These are phyloP conservation scores for Solanum hybrid DNA, from an alignment of 305 asterid genomes.

Conservation along the genomic window DNA sequence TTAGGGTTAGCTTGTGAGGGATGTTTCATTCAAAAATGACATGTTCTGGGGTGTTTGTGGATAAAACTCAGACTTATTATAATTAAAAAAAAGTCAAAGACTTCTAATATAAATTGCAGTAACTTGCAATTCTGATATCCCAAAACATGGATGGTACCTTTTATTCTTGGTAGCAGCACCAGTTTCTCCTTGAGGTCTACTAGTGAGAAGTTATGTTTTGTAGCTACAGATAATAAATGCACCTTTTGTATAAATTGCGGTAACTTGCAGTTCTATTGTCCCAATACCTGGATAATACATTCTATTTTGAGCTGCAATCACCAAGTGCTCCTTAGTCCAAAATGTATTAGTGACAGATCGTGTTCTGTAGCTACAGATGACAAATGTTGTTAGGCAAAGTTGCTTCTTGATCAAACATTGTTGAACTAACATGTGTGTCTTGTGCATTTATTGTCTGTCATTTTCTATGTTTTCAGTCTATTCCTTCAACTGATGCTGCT, in stretches of 20 bases:
- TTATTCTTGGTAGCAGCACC: not conserved
- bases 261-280: not conserved
- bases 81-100: too few species aligned
- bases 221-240: not conserved
- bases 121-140: not conserved
- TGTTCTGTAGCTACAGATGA: not conserved
- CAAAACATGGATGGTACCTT: not conserved
- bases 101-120: not conserved
- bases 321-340: not conserved
- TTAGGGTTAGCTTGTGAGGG: not conserved
- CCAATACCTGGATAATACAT: not conserved
- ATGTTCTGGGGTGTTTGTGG: not conserved
- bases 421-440: not conserved
- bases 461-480: not conserved
- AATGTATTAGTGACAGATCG: not conserved
- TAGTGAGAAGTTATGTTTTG: not conserved
- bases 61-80: not conserved
- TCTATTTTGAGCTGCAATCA: not conserved
- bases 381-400: not conserved
- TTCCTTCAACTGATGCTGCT: constrained; percentile 27
- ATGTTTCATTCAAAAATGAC: not conserved
- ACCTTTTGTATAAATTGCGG: not conserved
- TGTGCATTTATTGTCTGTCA: not conserved
- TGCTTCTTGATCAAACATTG: not conserved
- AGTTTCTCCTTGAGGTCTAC: not conserved